Percentiles rank a stretch among this genome's conserved stretches.
Conservation (phyloP, 2,329 filamentous ascomycete genomes). For the Aspergillus sp. region DNA sequence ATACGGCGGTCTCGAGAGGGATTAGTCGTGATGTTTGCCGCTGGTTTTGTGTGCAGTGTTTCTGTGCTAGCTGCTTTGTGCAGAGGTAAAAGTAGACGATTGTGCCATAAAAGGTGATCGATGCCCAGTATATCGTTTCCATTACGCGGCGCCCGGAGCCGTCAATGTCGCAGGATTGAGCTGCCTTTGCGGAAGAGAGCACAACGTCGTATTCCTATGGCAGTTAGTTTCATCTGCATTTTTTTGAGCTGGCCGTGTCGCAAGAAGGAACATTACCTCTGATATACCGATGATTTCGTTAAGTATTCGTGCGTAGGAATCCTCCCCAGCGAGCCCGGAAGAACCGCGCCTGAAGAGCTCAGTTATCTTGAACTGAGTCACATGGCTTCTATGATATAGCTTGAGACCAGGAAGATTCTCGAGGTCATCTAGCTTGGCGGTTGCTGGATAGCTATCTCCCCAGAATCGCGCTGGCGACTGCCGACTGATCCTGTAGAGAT, state of each 20-base stretch:
- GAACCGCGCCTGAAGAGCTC: conserved; percentile 25
- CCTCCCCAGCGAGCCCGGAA: not conserved
- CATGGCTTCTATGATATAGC: conserved; percentile 32
- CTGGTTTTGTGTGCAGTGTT: conserved; percentile 4
- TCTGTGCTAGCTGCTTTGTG: conserved; percentile 21
- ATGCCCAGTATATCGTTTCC: conserved; percentile 33
- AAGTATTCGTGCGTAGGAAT: conserved; percentile 25
- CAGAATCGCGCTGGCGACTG: conserved; percentile 34
- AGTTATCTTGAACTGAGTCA: conserved; percentile 32
- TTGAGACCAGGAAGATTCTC: conserved; percentile 31
- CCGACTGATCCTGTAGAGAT: conserved; percentile 32
- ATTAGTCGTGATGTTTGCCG: not conserved
- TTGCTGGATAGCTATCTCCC: conserved; percentile 30
- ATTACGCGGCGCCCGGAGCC: conserved; percentile 29
- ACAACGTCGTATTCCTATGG: not conserved
- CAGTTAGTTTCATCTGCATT: not conserved
- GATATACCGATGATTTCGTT: conserved; percentile 26
- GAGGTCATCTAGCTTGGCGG: conserved; percentile 32
- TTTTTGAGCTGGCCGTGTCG: not conserved
- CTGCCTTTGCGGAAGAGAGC: not conserved
- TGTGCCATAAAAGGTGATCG: conserved; percentile 20
- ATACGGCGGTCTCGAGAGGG: conserved; percentile 25
- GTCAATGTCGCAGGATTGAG: conserved; percentile 16
- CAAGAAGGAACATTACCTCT: conserved; percentile 16
- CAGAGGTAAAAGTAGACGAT: not conserved